Evolutionary conservation across 176 grass and related monocot species (phyloP), one percentile per base, ranked within the genome.

Genomic region (Oropetium thomaeum): DNA sequence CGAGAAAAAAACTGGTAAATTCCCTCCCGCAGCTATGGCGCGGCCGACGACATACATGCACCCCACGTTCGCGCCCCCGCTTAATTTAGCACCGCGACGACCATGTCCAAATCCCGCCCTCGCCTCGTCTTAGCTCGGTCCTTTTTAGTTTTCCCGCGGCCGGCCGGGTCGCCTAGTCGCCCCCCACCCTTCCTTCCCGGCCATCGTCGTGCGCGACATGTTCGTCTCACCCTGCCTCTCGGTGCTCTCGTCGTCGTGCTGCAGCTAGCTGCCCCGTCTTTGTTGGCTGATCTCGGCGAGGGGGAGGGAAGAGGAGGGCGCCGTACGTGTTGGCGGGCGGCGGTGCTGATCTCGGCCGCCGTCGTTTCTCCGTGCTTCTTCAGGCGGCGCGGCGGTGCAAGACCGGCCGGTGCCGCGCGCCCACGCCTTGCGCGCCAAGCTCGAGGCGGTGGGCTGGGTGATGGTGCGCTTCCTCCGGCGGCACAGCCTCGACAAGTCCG

Each of bases 401-500:
- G 85, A 49, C 60, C 85, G 67, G 58, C 74, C 33, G 13, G 85
- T 54, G 43, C 43, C 65, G 60, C 67, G 62, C 32, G 34, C 65
- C 71, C 72, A 76, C 41, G 59, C 74, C 69, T 52, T 77, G 60
- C 76, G 70, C 58, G 84, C 35, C 38, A 84, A 80, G 79, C 61
- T 96, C 79, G 76, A 58, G 76, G 70, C 79, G 34, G 32, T 14
- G 82, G 66, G 66, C 68, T 78, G 84, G 83, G 87, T 93, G 85
- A 91, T 97, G 90, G 90, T 97, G 87, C 82, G 90, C 66, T 81
- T 97, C 83, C 83, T 92, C 35, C 78, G 80, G 81, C 82, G 90
- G 5, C 78, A 85, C 47, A 91, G 87, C 85, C 85, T 97, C 65
- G 85, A 89, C 45, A 91, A 79, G 83, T 76, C 47, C 48, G 75